Base-by-base conservation (phyloP, 2,329 filamentous ascomycete species). In the Hypoxylon sp. region DNA sequence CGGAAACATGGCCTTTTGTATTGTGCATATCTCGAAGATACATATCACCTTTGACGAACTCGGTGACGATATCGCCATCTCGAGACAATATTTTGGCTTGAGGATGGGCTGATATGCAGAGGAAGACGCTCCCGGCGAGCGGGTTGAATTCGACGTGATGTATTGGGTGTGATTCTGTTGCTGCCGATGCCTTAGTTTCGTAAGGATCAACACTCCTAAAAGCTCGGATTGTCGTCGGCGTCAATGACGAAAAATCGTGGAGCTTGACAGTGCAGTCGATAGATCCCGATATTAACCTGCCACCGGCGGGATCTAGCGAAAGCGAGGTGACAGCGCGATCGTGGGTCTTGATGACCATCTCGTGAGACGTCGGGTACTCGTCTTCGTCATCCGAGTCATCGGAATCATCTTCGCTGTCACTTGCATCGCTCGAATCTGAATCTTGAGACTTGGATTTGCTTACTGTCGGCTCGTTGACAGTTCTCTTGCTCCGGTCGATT, bases 21-120 rank as follows among this genome's bases (percentile, higher is more conserved):
- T 98, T 94, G 80, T 98, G 89, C 92, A 98, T 97, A 79, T 99
- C 96, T 60, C 95, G 88, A 72, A 99, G 82, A 76, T 99, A 99
- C 94, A 98, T 98, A 78, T 99, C 96, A 50, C 96, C 96, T 81
- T 99, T 99, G 73, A 94, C 91, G 72, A 97, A 98, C 76, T 98
- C 94, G 0, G 91, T 91, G 53, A 97, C 75, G 6, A 92, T 86
- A 48, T 97, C 93, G 42, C 96, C 96, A 82, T 99, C 95, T 75
- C 96, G 90, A 74, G 89, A 93, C 79, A 98, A 86, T 24, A 99
- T 90, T 79, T 94, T 94, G 11, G 95, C 93, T 79, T 98, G 95
- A 1, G 95, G 91, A 44, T 95, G 93, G 6, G 95, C 94, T 6
- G 94, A 92, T 48, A 98, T 86, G 73, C 96, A 97, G 35, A 99